These are phyloP conservation scores for Kodamaea restingae DNA, from an alignment of 805 yeast species.

Conservation along the genomic window DNA sequence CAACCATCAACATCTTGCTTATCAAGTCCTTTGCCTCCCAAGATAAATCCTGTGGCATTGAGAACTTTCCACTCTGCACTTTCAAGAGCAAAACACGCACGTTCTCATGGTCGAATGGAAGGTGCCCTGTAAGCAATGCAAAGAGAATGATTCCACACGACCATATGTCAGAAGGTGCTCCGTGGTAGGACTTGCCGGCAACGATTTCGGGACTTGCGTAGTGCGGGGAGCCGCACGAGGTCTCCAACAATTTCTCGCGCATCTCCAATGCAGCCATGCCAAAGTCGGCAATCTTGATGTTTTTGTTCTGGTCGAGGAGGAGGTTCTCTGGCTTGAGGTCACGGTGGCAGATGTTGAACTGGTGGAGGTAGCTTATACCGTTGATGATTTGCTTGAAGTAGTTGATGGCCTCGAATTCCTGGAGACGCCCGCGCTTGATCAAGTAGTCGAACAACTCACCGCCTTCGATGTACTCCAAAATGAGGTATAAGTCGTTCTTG, in stretches of 20 bases:
- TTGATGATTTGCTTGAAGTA: conserved; percentile 84
- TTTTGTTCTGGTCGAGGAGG: conserved; percentile 73
- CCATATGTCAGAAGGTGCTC: conserved; percentile 97
- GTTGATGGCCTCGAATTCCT: conserved; percentile 83
- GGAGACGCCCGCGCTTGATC: conserved; percentile 82
- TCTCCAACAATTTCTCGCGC: conserved; percentile 75
- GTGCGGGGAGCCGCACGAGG: conserved; percentile 97
- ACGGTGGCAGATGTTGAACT: conserved; percentile 82
- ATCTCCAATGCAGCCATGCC: conserved; percentile 98
- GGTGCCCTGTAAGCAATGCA: conserved; percentile 89
- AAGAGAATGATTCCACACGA: conserved; percentile 94
- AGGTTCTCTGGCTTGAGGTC: conserved; percentile 82
- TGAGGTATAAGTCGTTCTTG: conserved; percentile 75
- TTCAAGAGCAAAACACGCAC: conserved; percentile 81
- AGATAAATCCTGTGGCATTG: conserved; percentile 77
- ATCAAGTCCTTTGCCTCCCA: conserved; percentile 85
- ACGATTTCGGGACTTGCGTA: conserved; percentile 98
- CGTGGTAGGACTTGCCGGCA: conserved; percentile 91
- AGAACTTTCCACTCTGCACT: conserved; percentile 85
- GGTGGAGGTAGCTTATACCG: conserved; percentile 82
- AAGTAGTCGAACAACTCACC: conserved; percentile 93
- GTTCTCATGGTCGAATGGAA: conserved; percentile 96
- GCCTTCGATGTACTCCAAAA: conserved; percentile 93
- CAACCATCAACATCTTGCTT: conserved; percentile 71
- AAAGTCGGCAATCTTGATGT: conserved; percentile 95